Evolutionary conservation across 1,139 yeast species (phyloP).

Genomic region (Taiozyma sp.): DNA sequence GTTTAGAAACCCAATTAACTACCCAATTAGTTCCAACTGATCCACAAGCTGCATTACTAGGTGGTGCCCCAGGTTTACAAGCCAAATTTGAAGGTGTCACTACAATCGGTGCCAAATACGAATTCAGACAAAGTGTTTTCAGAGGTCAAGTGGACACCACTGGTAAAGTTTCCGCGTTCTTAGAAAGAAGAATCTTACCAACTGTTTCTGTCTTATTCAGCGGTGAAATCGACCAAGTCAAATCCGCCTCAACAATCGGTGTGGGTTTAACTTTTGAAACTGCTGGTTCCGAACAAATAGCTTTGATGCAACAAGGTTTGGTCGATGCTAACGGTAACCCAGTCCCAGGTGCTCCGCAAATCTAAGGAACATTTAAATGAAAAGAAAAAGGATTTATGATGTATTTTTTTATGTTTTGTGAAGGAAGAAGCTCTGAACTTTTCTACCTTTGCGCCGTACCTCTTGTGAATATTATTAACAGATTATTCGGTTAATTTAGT

Average conservation of each 20-base stretch:
- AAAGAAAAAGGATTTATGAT: neutral
- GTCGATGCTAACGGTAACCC: constrained; percentile 80
- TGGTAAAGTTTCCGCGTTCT: constrained; percentile 87
- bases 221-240: constrained; percentile 92
- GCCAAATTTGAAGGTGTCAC: constrained; percentile 89
- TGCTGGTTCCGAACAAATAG: constrained; percentile 87
- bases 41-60: constrained; percentile 66
- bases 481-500: neutral
- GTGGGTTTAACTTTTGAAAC: constrained; percentile 93
- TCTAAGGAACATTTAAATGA: constrained; percentile 4
- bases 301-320: constrained; percentile 74
- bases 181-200: constrained; percentile 93
- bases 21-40: constrained; percentile 72
- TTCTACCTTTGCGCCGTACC: neutral
- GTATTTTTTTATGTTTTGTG: neutral
- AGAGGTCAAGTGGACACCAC: constrained; percentile 91
- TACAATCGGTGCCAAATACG: constrained; percentile 95
- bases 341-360: constrained; percentile 65
- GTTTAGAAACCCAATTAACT: constrained; percentile 85
- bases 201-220: constrained; percentile 85
- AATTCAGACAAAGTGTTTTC: constrained; percentile 93
- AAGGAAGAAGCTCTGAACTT: neutral
- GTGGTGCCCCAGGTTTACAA: constrained; percentile 74
- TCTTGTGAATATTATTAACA: constrained; percentile 13
- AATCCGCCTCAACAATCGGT: constrained; percentile 82